Percentiles rank a stretch among this genome's conserved stretches.
Conservation (phyloP, 2,329 filamentous ascomycete species). For the Talaromyces sp. region DNA sequence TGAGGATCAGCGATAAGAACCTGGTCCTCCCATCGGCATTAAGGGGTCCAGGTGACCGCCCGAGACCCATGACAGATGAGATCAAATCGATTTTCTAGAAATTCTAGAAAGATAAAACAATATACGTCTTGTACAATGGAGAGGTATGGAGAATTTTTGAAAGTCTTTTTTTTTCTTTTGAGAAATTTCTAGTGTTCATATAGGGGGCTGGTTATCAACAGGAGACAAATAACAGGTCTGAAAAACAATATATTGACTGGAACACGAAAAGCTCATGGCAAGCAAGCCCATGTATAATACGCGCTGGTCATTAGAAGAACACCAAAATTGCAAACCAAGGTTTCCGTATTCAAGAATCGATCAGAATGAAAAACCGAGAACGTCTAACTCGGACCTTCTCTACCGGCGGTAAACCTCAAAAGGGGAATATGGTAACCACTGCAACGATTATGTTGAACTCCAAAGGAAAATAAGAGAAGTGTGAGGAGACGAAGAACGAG, state of each 20-base stretch:
- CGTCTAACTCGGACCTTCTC: conserved; percentile 20
- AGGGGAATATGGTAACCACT: conserved; percentile 11
- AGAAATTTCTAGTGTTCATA: not conserved
- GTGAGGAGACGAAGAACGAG: conserved; percentile 11
- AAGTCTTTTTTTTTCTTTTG: not conserved
- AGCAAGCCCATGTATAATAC: not conserved
- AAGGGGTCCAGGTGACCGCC: not conserved
- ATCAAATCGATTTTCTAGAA: not conserved
- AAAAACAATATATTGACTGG: conserved; percentile 1
- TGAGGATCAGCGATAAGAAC: conserved; percentile 15
- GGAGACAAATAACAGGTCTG: not conserved
- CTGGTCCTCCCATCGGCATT: not conserved
- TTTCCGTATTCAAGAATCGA: not conserved
- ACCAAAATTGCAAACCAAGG: not conserved
- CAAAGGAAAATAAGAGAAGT: conserved; percentile 16
- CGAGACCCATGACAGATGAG: not conserved
- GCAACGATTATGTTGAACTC: conserved; percentile 12
- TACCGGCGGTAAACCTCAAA: conserved; percentile 13
- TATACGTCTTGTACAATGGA: no score
- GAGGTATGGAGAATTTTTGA: conserved; percentile 2
- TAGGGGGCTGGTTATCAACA: conserved; percentile 1
- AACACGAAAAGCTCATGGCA: not conserved
- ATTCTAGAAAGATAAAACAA: no score
- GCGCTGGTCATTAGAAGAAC: conserved; percentile 1
- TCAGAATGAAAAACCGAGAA: conserved; percentile 1